phyloP scores from a whole-genome alignment of 495 filamentous ascomycete species.

The Parathielavia appendiculata region DNA sequence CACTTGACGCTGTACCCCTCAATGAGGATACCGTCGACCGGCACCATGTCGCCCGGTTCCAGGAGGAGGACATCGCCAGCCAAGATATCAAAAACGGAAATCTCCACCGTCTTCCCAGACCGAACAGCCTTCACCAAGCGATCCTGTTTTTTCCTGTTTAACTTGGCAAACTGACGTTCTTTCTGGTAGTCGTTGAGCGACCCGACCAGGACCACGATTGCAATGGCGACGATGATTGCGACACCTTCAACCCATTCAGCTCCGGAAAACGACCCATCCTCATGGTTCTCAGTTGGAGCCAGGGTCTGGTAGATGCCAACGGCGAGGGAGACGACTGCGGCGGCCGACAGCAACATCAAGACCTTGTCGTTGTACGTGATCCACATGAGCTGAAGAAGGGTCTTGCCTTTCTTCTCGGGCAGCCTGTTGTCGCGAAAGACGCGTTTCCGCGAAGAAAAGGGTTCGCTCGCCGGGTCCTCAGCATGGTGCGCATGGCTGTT shows the following conservation, averaged over 20 bases:
- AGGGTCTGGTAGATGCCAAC: slow-evolving; percentile 67
- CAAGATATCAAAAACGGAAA: slow-evolving; percentile 67
- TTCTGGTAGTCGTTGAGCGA: slow-evolving; percentile 76
- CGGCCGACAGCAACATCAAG: slow-evolving; percentile 65
- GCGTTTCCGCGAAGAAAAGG: slow-evolving; percentile 61
- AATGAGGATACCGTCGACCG: slow-evolving; percentile 70
- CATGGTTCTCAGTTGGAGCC: slow-evolving; percentile 33
- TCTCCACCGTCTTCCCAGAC: slow-evolving; percentile 65
- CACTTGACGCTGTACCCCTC: slow-evolving; percentile 71
- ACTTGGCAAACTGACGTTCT: slow-evolving; percentile 70
- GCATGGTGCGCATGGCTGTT: slow-evolving; percentile 12
- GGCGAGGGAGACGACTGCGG: slow-evolving; percentile 67
- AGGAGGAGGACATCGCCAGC: slow-evolving; percentile 70
- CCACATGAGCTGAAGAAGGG: slow-evolving; percentile 70
- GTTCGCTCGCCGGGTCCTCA: slow-evolving; percentile 22
- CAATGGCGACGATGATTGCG: slow-evolving; percentile 69
- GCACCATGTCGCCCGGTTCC: slow-evolving; percentile 70
- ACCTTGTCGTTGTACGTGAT: slow-evolving; percentile 85
- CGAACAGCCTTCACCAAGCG: slow-evolving; percentile 71
- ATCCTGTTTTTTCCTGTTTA: slow-evolving; percentile 78
- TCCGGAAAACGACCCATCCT: slow-evolving; percentile 30
- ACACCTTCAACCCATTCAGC: slow-evolving; percentile 80
- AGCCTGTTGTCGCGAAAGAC: slow-evolving; percentile 67
- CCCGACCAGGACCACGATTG: slow-evolving; percentile 70
- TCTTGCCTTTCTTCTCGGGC: slow-evolving; percentile 68